Evolutionary conservation across 192 early-diverging fungal species (phyloP), one percentile per base, ranked within the genome.

Genomic region (Lobosporangium transversale): DNA sequence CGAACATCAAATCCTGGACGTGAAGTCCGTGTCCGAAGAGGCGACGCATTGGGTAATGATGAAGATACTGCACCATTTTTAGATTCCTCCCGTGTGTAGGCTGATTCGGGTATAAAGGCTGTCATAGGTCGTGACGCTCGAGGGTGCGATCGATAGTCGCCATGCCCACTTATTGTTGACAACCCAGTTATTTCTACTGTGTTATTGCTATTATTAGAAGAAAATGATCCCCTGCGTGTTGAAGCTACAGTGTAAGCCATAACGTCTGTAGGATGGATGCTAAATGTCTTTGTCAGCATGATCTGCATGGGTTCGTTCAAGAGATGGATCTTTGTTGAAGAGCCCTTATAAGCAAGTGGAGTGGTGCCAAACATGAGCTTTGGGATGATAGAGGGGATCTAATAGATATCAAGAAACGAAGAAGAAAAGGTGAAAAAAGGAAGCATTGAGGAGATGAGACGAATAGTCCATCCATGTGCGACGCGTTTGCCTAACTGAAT

Each of bases 281-380:
- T 75, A 42, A 75, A 75, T 8, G 71, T 75, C 30, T 75, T 75
- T 60, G 71, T 75, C 24, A 75, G 45, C 71, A 75, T 75, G 44
- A 75, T 66, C 52, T 66, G 71, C 8, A 63, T 30, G 15, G 71
- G 63, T 40, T 75, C 71, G 15, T 43, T 66, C 4, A 75, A 30
- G n/a, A 66, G 67, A 30, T 85, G 84, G 14, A 85, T 80, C 69
- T 80, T 85, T 30, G 81, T 81, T 26, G 70, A 74, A 49, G 78
- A 80, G 52, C 84, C 84, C 50, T 85, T 85, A 67, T 85, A 82
- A 20, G 81, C 75, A 15, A 85, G 62, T 8, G 84, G 84, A 9
- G 84, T 78, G 27, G 84, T 83, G 49, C 84, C 84, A 62, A 85
- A 85, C 59, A 85, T 85, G 58, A 85, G 80, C 31, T 85, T 81